Conservation (phyloP, 2,329 filamentous ascomycete species). For the Hortaea sp. region DNA sequence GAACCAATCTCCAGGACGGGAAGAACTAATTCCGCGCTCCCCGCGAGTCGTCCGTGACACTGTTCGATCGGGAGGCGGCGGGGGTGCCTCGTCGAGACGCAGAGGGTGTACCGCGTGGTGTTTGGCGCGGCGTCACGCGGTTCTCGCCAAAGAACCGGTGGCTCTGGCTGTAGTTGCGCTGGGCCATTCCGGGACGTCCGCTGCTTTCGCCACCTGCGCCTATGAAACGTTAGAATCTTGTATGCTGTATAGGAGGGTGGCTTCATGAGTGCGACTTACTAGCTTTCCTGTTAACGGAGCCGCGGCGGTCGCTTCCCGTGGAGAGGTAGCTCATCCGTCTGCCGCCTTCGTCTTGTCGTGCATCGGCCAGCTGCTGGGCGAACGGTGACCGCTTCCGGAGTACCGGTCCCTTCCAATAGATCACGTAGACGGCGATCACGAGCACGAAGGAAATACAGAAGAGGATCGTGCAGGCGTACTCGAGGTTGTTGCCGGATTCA, state of each 20-base stretch:
- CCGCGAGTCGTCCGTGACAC: conserved; percentile 3
- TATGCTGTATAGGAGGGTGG: no score
- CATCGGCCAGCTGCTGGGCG: conserved; percentile 34
- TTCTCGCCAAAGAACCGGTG: conserved; percentile 22
- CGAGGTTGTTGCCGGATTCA: conserved; percentile 32
- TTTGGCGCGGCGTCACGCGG: conserved; percentile 17
- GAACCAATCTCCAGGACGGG: no score
- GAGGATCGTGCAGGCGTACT: conserved; percentile 48
- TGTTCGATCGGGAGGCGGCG: conserved; percentile 16
- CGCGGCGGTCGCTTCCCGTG: neutral
- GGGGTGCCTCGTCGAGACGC: conserved; percentile 15
- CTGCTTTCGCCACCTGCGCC: no score
- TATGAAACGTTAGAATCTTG: no score
- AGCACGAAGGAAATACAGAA: conserved; percentile 41
- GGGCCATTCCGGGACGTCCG: conserved; percentile 10
- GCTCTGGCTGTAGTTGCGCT: conserved; percentile 17
- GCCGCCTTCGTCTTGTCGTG: conserved; percentile 12
- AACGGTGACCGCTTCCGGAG: conserved; percentile 44
- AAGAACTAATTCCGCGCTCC: no score
- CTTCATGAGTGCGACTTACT: no score
- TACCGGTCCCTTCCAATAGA: conserved; percentile 47
- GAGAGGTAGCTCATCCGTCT: conserved; percentile 16
- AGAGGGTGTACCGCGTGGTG: conserved; percentile 17
- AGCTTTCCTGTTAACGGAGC: no score
- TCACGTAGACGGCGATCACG: conserved; percentile 46